Evolutionary conservation across 2,329 filamentous ascomycete species (phyloP).

Genomic region (Decorospora gaudefroyi): DNA sequence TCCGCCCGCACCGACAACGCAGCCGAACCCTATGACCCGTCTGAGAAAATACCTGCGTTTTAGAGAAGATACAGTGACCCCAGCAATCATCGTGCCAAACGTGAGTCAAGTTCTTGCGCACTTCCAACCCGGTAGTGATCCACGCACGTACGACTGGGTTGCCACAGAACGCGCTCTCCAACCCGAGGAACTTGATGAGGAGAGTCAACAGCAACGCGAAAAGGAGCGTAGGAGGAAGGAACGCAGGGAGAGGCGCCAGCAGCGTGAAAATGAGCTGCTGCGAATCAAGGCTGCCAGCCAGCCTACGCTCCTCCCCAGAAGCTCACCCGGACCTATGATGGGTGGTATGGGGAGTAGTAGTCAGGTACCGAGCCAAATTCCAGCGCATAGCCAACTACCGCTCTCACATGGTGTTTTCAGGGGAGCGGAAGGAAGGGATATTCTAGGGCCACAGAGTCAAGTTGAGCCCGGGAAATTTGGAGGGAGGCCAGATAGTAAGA

Average conservation of each 20-base stretch:
- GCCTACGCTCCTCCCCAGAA: slow-evolving; percentile 24
- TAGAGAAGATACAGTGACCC: slow-evolving; percentile 23
- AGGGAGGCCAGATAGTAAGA: slow-evolving; percentile 40
- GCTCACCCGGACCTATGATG: slow-evolving; percentile 35
- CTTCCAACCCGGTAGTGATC: slow-evolving; percentile 49
- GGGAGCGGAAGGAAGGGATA: slow-evolving; percentile 11
- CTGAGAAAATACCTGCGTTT: slow-evolving; percentile 48
- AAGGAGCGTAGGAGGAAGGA: slow-evolving; percentile 49
- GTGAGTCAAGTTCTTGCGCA: slow-evolving; percentile 49
- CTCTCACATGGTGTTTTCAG: slow-evolving; percentile 5
- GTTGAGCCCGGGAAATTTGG: slow-evolving; percentile 45
- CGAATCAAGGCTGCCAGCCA: slow-evolving; percentile 29
- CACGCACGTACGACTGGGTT: slow-evolving; percentile 50
- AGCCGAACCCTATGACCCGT: slow-evolving; percentile 32
- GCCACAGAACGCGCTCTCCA: slow-evolving; percentile 36
- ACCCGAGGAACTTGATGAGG: slow-evolving; percentile 40
- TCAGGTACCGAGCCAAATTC: slow-evolving; percentile 25
- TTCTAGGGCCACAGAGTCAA: slow-evolving; percentile 34
- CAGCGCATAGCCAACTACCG: slow-evolving; percentile 11
- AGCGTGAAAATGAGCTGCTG: slow-evolving; percentile 44
- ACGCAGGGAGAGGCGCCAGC: slow-evolving; percentile 48
- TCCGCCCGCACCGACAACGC: slow-evolving; percentile 2
- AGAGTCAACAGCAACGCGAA: slow-evolving; percentile 45
- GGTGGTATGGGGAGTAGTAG: slow-evolving; percentile 31
- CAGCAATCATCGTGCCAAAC: slow-evolving; percentile 34